Percentiles rank a stretch among this genome's conserved stretches.
These are phyloP conservation scores for Chlorella sp. DNA, from an alignment of 139 green algal species.

Conservation along the genomic window DNA sequence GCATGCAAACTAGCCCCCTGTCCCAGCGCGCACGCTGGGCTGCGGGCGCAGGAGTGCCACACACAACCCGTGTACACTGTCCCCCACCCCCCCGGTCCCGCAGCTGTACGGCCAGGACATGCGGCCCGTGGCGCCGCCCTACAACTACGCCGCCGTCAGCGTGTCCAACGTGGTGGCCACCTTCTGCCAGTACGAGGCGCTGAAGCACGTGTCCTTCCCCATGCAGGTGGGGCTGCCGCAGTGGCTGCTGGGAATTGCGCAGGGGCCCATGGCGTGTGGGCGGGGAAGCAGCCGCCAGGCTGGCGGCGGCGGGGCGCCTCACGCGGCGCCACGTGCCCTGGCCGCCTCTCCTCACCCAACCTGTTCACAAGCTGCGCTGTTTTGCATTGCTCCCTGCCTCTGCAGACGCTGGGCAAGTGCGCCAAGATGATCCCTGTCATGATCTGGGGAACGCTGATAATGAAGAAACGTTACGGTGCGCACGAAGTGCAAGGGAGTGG, in stretches of 20 bases:
- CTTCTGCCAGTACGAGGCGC: constrained; percentile 97
- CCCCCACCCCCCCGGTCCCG: not conserved
- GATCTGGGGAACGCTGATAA: constrained; percentile 94
- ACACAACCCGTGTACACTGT: not conserved
- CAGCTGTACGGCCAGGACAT: constrained; percentile 48
- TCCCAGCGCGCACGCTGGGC: not conserved
- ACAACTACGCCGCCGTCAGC: constrained; percentile 75
- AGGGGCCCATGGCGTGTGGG: no score
- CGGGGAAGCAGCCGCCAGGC: no score
- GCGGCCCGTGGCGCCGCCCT: constrained; percentile 64
- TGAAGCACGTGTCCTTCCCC: constrained; percentile 97
- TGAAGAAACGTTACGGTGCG: constrained; percentile 84
- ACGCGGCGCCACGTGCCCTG: no score
- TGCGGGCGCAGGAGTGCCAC: not conserved
- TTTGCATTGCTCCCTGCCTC: not conserved
- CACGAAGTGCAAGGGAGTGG: not conserved
- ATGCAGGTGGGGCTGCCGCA: constrained; percentile 42
- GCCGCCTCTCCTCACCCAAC: not conserved
- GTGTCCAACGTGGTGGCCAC: constrained; percentile 97
- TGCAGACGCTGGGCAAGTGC: constrained; percentile 94
- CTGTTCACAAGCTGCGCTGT: not conserved
- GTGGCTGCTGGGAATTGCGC: no score
- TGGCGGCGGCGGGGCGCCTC: no score
- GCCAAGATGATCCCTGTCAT: constrained; percentile 99
- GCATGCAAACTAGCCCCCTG: not conserved